Evolutionary conservation across 2,329 filamentous ascomycete species (phyloP), one percentile per base, ranked within the genome.

Genomic region (Beauveria bassiana): DNA sequence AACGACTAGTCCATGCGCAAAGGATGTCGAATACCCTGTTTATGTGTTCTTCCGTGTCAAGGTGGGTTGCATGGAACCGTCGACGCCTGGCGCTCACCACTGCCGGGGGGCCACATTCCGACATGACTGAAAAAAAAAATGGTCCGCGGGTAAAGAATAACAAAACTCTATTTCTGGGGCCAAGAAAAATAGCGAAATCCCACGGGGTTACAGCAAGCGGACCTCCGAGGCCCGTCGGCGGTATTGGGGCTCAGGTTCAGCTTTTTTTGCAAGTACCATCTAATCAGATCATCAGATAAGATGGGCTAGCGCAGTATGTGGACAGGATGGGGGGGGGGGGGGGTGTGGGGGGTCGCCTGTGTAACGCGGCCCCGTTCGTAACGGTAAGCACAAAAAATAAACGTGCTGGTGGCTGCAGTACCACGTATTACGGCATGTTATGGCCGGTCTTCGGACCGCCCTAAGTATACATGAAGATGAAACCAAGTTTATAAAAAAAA

Each of bases 251-350:
- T n/a, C 22, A 14, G 1, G 22, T 43, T 52, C 49, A 59, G 47
- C 57, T 22, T 9, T 64, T 64, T 46, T 22, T 22, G 20, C 20
- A 22, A 22, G 20, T 14, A 43, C 63, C 70, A 75, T 75, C 71
- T 77, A 74, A 77, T 77, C 74, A 74, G 74, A 77, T 77, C 66
- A 77, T 77, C 74, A 71, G 74, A 77, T 77, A 75, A 77, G 74
- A 77, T 77, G 62, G 62, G 53, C 56, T 45, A 52, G 47, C 34
- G 22, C 20, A 43, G 24, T 12, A 34, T 7, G 24, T 24, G 28
- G n/a, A 14, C 55, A 58, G 14, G 43, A n/a, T n/a, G 40, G 24
- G 34, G 5, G 55, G 26, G 26, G 26, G 26, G 5, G 26, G 24
- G 24, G 24, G 24, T 26, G 45, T 14, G 26, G 24, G 24, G 24